Conservation (phyloP, 2,329 filamentous ascomycete genomes). For the Neofusicoccum cordaticola region DNA sequence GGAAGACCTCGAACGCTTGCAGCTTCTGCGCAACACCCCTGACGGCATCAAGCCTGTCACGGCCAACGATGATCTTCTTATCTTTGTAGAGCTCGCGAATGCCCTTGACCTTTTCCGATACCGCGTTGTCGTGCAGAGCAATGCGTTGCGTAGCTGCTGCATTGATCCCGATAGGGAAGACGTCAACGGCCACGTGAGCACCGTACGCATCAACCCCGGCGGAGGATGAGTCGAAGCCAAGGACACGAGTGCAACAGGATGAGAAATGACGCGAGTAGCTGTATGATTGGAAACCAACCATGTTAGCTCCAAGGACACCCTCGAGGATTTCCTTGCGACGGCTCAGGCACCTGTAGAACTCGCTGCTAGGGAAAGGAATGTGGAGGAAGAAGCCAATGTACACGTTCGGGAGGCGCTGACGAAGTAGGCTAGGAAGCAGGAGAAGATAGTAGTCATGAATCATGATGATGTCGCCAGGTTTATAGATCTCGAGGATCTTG, state of each 20-base stretch:
- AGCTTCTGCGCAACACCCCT: slow-evolving; percentile 94
- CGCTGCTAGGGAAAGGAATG: slow-evolving; percentile 91
- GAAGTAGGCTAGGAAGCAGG: slow-evolving; percentile 81
- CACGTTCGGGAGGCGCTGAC: slow-evolving; percentile 81
- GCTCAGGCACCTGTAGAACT: slow-evolving; percentile 86
- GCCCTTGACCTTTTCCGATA: slow-evolving; percentile 67
- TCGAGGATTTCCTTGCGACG: slow-evolving; percentile 87
- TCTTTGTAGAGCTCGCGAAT: slow-evolving; percentile 77
- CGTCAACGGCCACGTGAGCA: slow-evolving; percentile 82
- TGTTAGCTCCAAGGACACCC: slow-evolving; percentile 84
- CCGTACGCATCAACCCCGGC: slow-evolving; percentile 87
- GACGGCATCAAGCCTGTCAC: slow-evolving; percentile 90
- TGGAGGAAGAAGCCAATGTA: slow-evolving; percentile 96
- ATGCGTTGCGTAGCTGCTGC: slow-evolving; percentile 71
- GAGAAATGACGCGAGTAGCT: slow-evolving; percentile 94
- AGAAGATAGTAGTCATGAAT: slow-evolving; percentile 95
- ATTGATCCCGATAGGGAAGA: slow-evolving; percentile 94
- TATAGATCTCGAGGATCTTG: slow-evolving; percentile 82
- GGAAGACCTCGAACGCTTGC: slow-evolving; percentile 88
- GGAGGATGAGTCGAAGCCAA: slow-evolving; percentile 84
- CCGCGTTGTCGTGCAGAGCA: slow-evolving; percentile 69
- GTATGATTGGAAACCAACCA: slow-evolving; percentile 93
- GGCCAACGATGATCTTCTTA: slow-evolving; percentile 92
- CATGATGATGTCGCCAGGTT: slow-evolving; percentile 86
- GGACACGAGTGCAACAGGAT: slow-evolving; percentile 85